phyloP scores from a whole-genome alignment of 768 basidiomycete species.

The Hebeloma cylindrosporum region DNA sequence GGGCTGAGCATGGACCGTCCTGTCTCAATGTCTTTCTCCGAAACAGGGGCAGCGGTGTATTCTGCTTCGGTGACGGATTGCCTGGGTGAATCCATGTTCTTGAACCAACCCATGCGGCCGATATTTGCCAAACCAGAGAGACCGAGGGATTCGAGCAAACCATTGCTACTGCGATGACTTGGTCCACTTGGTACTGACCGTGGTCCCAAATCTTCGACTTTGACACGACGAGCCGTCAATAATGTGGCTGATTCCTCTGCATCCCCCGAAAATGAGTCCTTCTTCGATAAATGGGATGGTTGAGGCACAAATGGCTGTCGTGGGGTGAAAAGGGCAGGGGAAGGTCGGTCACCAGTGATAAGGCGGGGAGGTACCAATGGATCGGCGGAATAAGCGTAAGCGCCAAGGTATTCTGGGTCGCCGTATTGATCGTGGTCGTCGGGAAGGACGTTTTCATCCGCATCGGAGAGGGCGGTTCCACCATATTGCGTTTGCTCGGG shows the following conservation, averaged over 20 bases:
- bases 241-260: constrained; percentile 48
- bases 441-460: constrained; percentile 37
- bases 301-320: constrained; percentile 15
- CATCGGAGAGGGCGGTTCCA: constrained; percentile 33
- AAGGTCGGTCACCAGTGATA: constrained; percentile 25
- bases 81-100: constrained; percentile 28
- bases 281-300: constrained; percentile 28
- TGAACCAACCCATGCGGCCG: constrained; percentile 62
- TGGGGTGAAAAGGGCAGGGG: constrained; percentile 24
- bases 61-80: constrained; percentile 19
- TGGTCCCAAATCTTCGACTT: constrained; percentile 38
- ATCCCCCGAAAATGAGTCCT: constrained; percentile 33
- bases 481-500: constrained; percentile 33
- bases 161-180: constrained; percentile 17
- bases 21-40: constrained; percentile 49
- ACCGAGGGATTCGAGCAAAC: constrained; percentile 41
- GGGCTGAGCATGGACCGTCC: constrained; percentile 38
- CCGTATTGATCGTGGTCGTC: constrained; percentile 22
- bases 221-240: constrained; percentile 52
- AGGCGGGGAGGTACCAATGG: constrained; percentile 37
- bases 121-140: constrained; percentile 49
- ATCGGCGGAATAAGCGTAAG: constrained; percentile 30
- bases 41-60: constrained; percentile 25
- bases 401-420: constrained; percentile 27
- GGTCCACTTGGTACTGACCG: constrained; percentile 26